Percentiles rank a stretch among this genome's conserved stretches.
Conservation (phyloP, 2,329 filamentous ascomycete species). For the Cladosporium sp. region DNA sequence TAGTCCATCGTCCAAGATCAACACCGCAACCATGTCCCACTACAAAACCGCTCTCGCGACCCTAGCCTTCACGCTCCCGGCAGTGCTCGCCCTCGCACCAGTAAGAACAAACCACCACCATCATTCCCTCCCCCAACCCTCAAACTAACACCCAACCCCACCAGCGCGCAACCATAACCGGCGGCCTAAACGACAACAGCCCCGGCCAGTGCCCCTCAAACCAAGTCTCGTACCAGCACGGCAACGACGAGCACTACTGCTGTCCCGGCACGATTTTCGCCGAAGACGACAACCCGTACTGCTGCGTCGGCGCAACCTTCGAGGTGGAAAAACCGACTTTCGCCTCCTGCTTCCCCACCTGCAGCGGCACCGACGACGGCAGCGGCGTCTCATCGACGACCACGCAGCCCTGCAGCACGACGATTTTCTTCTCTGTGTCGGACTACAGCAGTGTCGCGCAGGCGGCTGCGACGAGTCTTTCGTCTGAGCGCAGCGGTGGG, state of each 20-base stretch:
- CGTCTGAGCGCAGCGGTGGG: too few species aligned
- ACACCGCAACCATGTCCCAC: too few species aligned
- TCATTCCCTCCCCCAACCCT: too few species aligned
- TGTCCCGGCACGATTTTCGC: slow-evolving; percentile 1
- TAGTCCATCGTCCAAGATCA: too few species aligned
- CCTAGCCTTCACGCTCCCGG: too few species aligned
- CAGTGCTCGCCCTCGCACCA: too few species aligned
- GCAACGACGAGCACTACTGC: not conserved
- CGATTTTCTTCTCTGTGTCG: not conserved
- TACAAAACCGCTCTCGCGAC: too few species aligned
- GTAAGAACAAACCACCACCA: too few species aligned
- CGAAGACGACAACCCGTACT: not conserved
- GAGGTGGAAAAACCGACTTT: too few species aligned
- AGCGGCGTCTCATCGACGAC: not conserved
- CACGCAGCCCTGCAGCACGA: not conserved
- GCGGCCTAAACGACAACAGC: not conserved
- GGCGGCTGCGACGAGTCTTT: slow-evolving; percentile 4
- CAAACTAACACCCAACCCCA: too few species aligned
- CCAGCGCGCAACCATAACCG: too few species aligned
- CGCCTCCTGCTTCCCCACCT: too few species aligned
- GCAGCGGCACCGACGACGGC: not conserved
- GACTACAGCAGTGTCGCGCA: slow-evolving; percentile 1
- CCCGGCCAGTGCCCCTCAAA: not conserved
- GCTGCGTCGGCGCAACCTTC: not conserved
- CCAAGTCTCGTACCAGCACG: not conserved